Evolutionary conservation across 208 protist species (phyloP).

Genomic region (Eutreptiella sp.): DNA sequence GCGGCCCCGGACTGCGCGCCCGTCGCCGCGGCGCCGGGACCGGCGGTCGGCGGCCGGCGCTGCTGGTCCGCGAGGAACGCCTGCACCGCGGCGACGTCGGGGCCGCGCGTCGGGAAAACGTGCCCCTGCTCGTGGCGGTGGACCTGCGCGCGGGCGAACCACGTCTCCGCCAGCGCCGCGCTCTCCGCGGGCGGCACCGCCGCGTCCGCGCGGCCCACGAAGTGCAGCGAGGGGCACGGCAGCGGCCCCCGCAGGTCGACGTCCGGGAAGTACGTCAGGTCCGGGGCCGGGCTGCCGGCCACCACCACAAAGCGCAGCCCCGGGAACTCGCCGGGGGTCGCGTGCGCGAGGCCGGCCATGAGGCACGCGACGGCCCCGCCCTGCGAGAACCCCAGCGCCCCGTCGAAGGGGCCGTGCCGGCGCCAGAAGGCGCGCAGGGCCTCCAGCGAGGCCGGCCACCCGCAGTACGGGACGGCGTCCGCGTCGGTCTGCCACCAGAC

Average conservation of each 20-base stretch:
- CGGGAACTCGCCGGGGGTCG: neutral
- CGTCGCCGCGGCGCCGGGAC: no score
- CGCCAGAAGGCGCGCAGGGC: neutral
- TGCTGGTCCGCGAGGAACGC: neutral
- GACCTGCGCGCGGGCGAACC: constrained; percentile 1
- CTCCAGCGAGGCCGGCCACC: neutral
- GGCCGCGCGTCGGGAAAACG: neutral
- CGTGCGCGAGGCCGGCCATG: neutral
- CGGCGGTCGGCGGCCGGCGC: no score
- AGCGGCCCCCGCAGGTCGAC: neutral
- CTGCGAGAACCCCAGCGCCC: constrained; percentile 14
- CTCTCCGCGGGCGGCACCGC: neutral
- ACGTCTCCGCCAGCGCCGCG: neutral
- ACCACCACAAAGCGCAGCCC: neutral
- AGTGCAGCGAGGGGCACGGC: neutral
- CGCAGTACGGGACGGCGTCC: neutral
- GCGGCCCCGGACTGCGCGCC: no score
- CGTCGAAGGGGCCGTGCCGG: neutral
- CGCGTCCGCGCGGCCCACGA: constrained; percentile 5
- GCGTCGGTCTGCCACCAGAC: constrained; percentile 7
- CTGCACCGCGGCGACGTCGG: neutral
- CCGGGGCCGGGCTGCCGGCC: neutral
- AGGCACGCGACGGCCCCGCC: constrained; percentile 4
- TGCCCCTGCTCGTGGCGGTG: constrained; percentile 1
- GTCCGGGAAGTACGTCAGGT: neutral